A percentile compares a stretch with the other conserved stretches of the same genome.
phyloP scores from a whole-genome alignment of 345 rosid genomes.

The Psidium guajava region DNA sequence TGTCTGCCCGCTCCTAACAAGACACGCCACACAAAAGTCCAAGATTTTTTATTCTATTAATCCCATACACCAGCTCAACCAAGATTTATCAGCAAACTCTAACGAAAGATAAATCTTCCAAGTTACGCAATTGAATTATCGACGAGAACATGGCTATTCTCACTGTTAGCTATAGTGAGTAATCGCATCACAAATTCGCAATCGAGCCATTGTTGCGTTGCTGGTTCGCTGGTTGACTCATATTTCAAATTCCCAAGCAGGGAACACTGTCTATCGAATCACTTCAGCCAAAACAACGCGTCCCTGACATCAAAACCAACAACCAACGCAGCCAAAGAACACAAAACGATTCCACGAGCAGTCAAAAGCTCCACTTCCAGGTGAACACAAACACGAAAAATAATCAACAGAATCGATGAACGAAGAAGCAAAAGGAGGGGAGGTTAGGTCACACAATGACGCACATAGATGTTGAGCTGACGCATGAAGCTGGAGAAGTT shows the following conservation, averaged over 20 bases:
- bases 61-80: not conserved
- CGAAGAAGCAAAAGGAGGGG: not conserved
- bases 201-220: not conserved
- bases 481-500: constrained; percentile 76
- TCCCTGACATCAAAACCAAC: not conserved
- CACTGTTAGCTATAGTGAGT: not conserved
- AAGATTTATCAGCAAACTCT: not conserved
- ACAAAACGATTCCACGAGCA: not conserved
- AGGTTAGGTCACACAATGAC: constrained; percentile 10
- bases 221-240: not conserved
- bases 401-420: not conserved
- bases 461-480: constrained; percentile 82
- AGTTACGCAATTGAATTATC: not conserved
- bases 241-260: not conserved
- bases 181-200: not conserved
- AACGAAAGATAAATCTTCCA: not conserved
- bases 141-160: not conserved
- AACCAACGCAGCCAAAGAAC: not conserved
- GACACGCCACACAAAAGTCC: not conserved
- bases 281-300: not conserved
- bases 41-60: not conserved
- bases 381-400: not conserved
- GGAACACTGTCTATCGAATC: not conserved
- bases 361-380: not conserved
- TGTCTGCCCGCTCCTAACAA: not conserved